Conservation (phyloP, 768 basidiomycete species). For the Trametes elegans region DNA sequence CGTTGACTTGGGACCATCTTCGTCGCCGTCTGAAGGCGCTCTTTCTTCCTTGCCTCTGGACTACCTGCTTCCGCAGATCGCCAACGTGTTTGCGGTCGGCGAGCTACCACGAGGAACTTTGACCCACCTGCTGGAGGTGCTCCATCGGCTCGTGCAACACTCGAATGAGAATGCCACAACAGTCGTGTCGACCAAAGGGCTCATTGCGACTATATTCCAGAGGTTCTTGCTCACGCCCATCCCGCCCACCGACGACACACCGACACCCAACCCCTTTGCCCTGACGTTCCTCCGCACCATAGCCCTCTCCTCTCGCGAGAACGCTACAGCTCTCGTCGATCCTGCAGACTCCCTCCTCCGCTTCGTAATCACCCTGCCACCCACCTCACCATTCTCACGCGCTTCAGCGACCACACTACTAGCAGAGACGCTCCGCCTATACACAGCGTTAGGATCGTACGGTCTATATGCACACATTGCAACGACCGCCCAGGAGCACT, state of each 20-base stretch:
- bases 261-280: slow-evolving; percentile 44
- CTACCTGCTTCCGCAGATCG: slow-evolving; percentile 52
- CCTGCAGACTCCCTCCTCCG: slow-evolving; percentile 67
- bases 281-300: slow-evolving; percentile 57
- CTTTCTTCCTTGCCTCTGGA: slow-evolving; percentile 39
- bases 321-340: slow-evolving; percentile 55
- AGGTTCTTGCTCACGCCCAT: slow-evolving; percentile 58
- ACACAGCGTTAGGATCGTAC: slow-evolving; percentile 66
- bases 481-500: slow-evolving; percentile 56
- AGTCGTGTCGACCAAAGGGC: slow-evolving; percentile 49
- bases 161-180: slow-evolving; percentile 49
- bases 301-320: slow-evolving; percentile 62
- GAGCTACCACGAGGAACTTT: slow-evolving; percentile 49
- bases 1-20: slow-evolving; percentile 21
- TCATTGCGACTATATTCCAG: slow-evolving; percentile 51
- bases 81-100: slow-evolving; percentile 38
- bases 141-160: slow-evolving; percentile 61
- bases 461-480: slow-evolving; percentile 75
- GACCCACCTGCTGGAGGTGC: slow-evolving; percentile 53
- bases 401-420: slow-evolving; percentile 47
- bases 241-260: slow-evolving; percentile 34
- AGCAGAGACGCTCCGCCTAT: slow-evolving; percentile 58
- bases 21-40: slow-evolving; percentile 25
- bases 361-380: slow-evolving; percentile 61
- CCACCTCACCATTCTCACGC: slow-evolving; percentile 37